These are phyloP conservation scores for Colletotrichum salicis DNA, from an alignment of 2,329 filamentous ascomycete genomes.

Conservation along the genomic window DNA sequence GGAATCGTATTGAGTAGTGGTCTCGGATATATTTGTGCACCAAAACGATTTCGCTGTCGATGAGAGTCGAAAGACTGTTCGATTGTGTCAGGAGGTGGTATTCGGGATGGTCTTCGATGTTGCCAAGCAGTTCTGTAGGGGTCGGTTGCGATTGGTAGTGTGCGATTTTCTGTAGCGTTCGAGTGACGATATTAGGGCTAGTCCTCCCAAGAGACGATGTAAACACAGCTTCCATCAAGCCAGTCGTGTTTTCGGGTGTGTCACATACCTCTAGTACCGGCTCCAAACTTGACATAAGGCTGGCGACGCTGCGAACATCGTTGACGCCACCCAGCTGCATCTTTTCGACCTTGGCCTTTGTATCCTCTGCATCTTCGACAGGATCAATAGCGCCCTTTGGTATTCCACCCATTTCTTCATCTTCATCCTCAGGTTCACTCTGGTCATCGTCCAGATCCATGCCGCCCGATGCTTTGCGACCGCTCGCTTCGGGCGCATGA, in stretches of 20 bases:
- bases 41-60: constrained; percentile 90
- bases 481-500: constrained; percentile 52
- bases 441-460: constrained; percentile 71
- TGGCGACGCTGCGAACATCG: constrained; percentile 83
- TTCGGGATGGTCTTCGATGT: constrained; percentile 91
- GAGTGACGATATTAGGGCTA: constrained; percentile 74
- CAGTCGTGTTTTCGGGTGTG: constrained; percentile 18
- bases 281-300: constrained; percentile 82
- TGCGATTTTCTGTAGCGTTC: constrained; percentile 78
- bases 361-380: constrained; percentile 72
- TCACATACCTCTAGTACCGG: constrained; percentile 83
- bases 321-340: constrained; percentile 79
- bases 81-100: constrained; percentile 90
- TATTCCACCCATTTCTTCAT: constrained; percentile 65
- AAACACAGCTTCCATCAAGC: constrained; percentile 60
- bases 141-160: constrained; percentile 78
- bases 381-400: constrained; percentile 59
- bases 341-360: constrained; percentile 83
- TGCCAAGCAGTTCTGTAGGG: constrained; percentile 76
- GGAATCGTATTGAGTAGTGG: constrained; percentile 93
- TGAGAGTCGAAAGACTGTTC: constrained; percentile 89
- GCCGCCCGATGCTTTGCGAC: constrained; percentile 51
- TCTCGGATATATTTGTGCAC: constrained; percentile 98
- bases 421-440: constrained; percentile 64
- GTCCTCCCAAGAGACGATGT: constrained; percentile 67